Evolutionary conservation across 2,329 filamentous ascomycete genomes (phyloP).

Genomic region (Aspergillus eucalypticola): DNA sequence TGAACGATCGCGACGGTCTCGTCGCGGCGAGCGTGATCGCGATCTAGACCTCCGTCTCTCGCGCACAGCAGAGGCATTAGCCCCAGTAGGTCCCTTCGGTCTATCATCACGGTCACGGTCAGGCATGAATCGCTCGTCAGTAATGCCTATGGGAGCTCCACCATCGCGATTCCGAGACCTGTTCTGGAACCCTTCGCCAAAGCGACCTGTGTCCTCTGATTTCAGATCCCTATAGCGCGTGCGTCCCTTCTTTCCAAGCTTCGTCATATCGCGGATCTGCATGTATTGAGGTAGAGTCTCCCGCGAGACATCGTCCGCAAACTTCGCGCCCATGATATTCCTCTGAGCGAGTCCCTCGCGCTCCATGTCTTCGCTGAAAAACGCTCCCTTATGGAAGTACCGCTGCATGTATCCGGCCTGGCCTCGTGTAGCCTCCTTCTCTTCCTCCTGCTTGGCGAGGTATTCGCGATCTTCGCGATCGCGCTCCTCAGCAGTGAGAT

Average conservation of each 20-base stretch:
- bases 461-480: conserved; percentile 79
- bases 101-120: conserved; percentile 40
- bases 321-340: conserved; percentile 81
- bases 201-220: conserved; percentile 85
- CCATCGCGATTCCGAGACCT: conserved; percentile 31
- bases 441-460: conserved; percentile 75
- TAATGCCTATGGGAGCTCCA: conserved; percentile 37
- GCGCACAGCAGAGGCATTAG: conserved; percentile 48
- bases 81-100: conserved; percentile 44
- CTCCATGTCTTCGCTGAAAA: conserved; percentile 81
- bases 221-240: conserved; percentile 88
- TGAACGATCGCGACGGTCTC: conserved; percentile 43
- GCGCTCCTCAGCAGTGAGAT: conserved; percentile 83
- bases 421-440: conserved; percentile 70
- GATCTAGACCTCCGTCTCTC: conserved; percentile 39
- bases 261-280: conserved; percentile 90
- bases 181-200: conserved; percentile 55
- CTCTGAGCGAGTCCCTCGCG: conserved; percentile 74
- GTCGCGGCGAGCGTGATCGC: conserved; percentile 55
- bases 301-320: conserved; percentile 82
- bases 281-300: conserved; percentile 86
- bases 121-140: conserved; percentile 50
- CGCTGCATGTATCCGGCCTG: conserved; percentile 91
- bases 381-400: conserved; percentile 95
- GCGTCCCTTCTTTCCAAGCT: conserved; percentile 86